Conservation (phyloP, 2,329 filamentous ascomycete genomes). For the Calcarisporium arbuscula region DNA sequence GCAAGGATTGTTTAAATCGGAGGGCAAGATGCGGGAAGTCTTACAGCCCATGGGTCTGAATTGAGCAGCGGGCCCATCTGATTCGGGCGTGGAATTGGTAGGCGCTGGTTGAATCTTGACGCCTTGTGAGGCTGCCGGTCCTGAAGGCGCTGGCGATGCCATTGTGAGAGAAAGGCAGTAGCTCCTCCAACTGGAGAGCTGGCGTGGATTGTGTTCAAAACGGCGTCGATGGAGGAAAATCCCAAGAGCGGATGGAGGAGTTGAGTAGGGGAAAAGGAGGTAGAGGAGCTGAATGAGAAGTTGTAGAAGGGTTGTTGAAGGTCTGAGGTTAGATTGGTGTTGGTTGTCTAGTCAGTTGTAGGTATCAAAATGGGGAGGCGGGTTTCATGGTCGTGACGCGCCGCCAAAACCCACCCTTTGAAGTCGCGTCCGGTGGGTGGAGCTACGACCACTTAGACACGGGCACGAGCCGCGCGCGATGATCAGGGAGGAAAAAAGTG, state of each 20-base stretch:
- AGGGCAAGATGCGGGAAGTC: constrained; percentile 22
- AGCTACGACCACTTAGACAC: constrained; percentile 5
- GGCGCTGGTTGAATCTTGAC: constrained; percentile 14
- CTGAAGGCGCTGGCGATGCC: no score
- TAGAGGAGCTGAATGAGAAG: background rate
- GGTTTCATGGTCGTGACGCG: constrained; percentile 35
- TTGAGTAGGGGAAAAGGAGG: background rate
- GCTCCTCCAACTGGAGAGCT: no score
- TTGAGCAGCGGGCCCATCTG: constrained; percentile 46
- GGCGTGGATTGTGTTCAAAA: no score
- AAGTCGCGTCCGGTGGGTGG: constrained; percentile 23
- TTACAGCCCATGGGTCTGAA: constrained; percentile 62
- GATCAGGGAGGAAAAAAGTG: background rate
- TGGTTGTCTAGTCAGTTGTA: constrained; percentile 11
- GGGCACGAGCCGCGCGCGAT: constrained; percentile 3
- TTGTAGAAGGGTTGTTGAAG: background rate
- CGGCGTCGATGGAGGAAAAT: no score
- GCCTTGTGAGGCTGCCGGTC: constrained; percentile 5
- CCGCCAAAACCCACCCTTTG: constrained; percentile 15
- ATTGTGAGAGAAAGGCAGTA: no score
- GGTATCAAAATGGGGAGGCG: constrained; percentile 27
- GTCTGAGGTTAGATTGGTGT: constrained; percentile 5
- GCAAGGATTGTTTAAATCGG: background rate
- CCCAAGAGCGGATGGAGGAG: no score
- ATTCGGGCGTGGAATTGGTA: constrained; percentile 22